Evolutionary conservation across 192 early-diverging fungal genomes (phyloP).

Genomic region (Gryganskiella cystojenkinii): DNA sequence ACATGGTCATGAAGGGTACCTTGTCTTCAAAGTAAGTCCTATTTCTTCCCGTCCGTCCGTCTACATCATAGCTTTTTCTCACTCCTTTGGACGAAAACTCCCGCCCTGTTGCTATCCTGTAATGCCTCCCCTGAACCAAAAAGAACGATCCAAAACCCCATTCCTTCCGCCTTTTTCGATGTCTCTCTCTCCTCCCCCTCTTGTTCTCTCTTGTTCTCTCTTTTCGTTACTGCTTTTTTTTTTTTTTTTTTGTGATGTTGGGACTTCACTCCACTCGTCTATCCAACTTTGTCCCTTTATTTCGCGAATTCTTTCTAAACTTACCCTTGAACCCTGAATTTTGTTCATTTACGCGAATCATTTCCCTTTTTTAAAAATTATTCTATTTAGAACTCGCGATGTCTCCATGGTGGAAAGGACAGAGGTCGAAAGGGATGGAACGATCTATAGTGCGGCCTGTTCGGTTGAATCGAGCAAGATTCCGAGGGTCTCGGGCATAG

Average conservation of each 20-base stretch:
- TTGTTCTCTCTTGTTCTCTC: neutral
- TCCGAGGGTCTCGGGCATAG: conserved; percentile 54
- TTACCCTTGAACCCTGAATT: too few species aligned
- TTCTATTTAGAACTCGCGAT: conserved; percentile 27
- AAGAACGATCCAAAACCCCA: too few species aligned
- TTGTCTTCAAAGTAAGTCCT: conserved; percentile 45
- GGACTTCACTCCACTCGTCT: too few species aligned
- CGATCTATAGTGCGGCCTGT: conserved; percentile 59
- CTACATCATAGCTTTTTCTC: too few species aligned
- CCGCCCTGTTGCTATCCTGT: too few species aligned
- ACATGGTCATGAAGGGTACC: conserved; percentile 51
- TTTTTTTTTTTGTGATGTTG: neutral
- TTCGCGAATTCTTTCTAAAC: too few species aligned
- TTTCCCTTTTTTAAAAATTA: neutral
- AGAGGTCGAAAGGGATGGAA: conserved; percentile 55
- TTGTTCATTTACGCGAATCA: neutral
- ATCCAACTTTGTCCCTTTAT: too few species aligned
- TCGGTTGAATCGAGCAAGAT: conserved; percentile 59
- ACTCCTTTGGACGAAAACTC: too few species aligned
- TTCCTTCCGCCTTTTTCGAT: too few species aligned
- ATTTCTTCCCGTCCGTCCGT: conserved; percentile 2
- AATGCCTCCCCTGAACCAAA: too few species aligned
- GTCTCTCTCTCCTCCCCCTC: neutral
- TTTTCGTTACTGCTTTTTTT: neutral
- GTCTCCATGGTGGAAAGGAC: conserved; percentile 54